Evolutionary conservation across 805 yeast species (phyloP).

Genomic region (Schwanniomyces occidentalis): DNA sequence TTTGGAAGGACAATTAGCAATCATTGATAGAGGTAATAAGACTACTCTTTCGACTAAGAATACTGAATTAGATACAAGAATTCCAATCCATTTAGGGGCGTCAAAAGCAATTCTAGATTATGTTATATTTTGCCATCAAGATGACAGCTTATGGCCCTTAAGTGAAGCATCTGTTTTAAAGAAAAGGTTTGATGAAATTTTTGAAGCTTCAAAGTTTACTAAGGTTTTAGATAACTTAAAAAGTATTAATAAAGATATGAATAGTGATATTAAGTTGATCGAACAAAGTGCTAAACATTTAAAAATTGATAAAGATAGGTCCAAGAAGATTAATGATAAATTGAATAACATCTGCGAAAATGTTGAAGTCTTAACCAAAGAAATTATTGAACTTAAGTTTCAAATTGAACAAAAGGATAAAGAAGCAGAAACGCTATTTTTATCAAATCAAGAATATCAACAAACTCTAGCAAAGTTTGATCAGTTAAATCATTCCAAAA

Average conservation of each 20-base stretch:
- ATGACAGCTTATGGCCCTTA: constrained; percentile 94
- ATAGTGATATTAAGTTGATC: constrained; percentile 69
- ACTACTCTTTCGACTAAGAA: constrained; percentile 77
- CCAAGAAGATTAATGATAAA: constrained; percentile 54
- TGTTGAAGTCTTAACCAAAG: constrained; percentile 44
- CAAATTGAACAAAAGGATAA: constrained; percentile 54
- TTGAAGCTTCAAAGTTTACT: constrained; percentile 91
- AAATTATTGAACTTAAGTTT: constrained; percentile 49
- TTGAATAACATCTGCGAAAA: constrained; percentile 43
- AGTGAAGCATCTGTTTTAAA: constrained; percentile 87
- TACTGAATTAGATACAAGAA: constrained; percentile 77
- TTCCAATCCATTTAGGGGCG: constrained; percentile 85
- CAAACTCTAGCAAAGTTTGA: constrained; percentile 64
- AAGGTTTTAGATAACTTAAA: constrained; percentile 85
- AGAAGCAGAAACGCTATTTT: constrained; percentile 64
- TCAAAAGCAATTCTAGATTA: constrained; percentile 85
- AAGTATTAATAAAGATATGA: constrained; percentile 71
- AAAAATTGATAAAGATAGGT: constrained; percentile 70
- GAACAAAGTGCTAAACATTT: constrained; percentile 80
- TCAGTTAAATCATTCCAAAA: constrained; percentile 49
- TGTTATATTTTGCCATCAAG: constrained; percentile 97
- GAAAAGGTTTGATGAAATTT: constrained; percentile 93
- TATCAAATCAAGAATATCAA: constrained; percentile 80
- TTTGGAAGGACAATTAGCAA: constrained; percentile 81
- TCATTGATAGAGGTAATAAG: constrained; percentile 64